Conservation (phyloP, 129 eudicot species). For the Solidago caesia region DNA sequence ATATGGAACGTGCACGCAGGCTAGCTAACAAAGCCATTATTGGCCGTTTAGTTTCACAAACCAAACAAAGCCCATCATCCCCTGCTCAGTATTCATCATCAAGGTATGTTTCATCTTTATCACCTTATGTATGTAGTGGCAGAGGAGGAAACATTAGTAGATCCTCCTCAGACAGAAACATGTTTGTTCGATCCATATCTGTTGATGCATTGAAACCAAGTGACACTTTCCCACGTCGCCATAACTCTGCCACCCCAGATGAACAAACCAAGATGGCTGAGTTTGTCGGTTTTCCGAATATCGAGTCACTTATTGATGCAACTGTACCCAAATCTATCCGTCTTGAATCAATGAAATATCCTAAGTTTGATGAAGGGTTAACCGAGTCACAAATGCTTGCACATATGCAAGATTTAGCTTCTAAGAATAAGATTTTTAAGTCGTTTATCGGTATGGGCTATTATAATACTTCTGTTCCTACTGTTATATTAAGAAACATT, state of each 20-base stretch:
- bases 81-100: conserved; percentile 48
- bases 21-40: conserved; percentile 68
- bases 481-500: conserved; percentile 83
- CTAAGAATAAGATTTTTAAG: conserved; percentile 72
- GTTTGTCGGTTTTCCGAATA: conserved; percentile 55
- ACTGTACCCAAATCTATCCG: conserved; percentile 90
- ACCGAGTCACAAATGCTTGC: conserved; percentile 88
- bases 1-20: conserved; percentile 82
- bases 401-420: conserved; percentile 79
- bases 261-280: conserved; percentile 82
- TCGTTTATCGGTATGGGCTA: conserved; percentile 95
- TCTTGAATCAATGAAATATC: conserved; percentile 56
- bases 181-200: conserved; percentile 55
- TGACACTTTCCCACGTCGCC: conserved; percentile 90
- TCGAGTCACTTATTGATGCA: conserved; percentile 75
- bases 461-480: conserved; percentile 80
- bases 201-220: conserved; percentile 80
- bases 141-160: conserved; percentile 15
- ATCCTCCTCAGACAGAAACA: conserved; percentile 10
- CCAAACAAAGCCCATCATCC: conserved; percentile 45
- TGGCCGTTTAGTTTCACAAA: conserved; percentile 57
- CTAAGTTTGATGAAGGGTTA: conserved; percentile 74
- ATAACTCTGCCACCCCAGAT: conserved; percentile 86
- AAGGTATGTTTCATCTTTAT: conserved; percentile 71
- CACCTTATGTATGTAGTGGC: conserved; percentile 39